phyloP scores from a whole-genome alignment of 805 yeast species.

The Candida maris region DNA sequence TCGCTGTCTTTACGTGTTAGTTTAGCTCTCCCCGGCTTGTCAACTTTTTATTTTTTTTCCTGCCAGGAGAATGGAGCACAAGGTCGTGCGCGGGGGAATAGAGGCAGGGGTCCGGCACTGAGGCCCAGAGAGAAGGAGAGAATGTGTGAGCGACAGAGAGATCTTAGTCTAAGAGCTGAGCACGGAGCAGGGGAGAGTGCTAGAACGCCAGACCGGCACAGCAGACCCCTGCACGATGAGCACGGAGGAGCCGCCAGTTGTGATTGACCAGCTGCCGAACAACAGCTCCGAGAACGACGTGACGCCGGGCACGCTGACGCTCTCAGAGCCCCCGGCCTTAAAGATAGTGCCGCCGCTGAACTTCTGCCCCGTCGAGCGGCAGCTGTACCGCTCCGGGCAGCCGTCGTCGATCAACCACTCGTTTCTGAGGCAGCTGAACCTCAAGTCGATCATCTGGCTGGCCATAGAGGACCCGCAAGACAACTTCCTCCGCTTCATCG shows the following conservation, averaged over 20 bases:
- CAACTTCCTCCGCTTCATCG: conserved; percentile 77
- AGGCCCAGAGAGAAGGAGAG: too few relatives aligned
- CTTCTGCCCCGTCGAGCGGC: conserved; percentile 90
- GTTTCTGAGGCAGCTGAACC: conserved; percentile 67
- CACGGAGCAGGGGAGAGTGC: too few relatives aligned
- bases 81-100: too few relatives aligned
- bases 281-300: conserved; percentile 20
- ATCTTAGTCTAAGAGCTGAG: too few relatives aligned
- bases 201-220: too few relatives aligned
- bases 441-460: conserved; percentile 85
- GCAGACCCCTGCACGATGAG: too few relatives aligned
- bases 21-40: too few relatives aligned
- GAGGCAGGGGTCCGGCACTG: too few relatives aligned
- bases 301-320: conserved; percentile 20
- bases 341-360: conserved; percentile 90
- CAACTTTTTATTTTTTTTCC: too few relatives aligned
- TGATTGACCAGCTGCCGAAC: conserved; percentile 25
- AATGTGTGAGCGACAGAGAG: too few relatives aligned
- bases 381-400: conserved; percentile 86
- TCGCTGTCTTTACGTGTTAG: too few relatives aligned
- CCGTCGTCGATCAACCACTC: conserved; percentile 93
- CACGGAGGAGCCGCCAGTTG: conserved; percentile 4
- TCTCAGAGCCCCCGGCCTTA: conserved; percentile 54
- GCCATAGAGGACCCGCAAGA: conserved; percentile 96
- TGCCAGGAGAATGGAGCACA: too few relatives aligned